Evolutionary conservation across 495 filamentous ascomycete species (phyloP).

Genomic region (Hypomontagnella submonticulosa): DNA sequence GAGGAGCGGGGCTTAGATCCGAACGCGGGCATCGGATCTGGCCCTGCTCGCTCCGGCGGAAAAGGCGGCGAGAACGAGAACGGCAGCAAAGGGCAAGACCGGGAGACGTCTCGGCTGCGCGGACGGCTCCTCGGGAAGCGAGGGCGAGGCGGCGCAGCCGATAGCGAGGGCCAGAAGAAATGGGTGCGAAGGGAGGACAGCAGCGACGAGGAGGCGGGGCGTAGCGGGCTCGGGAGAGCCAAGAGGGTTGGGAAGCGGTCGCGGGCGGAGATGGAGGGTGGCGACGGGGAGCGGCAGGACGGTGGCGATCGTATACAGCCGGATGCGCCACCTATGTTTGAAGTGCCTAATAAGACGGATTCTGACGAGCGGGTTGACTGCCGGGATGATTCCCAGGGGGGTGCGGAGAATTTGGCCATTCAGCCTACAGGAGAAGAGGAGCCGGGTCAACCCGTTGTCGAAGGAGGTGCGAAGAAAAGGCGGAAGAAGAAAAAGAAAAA

Average conservation of each 20-base stretch:
- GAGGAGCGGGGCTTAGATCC: conserved; percentile 42
- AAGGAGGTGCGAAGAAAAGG: conserved; percentile 65
- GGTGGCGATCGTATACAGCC: conserved; percentile 10
- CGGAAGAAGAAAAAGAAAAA: conserved; percentile 62
- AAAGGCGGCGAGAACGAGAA: conserved; percentile 1
- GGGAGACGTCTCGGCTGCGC: conserved; percentile 43
- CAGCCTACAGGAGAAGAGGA: conserved; percentile 1
- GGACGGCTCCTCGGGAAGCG: conserved; percentile 48
- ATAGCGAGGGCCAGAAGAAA: conserved; percentile 21
- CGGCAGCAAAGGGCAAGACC: conserved; percentile 4
- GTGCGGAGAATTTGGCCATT: not conserved
- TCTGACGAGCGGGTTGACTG: conserved; percentile 12
- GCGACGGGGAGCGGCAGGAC: conserved; percentile 7
- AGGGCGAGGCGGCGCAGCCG: conserved; percentile 7
- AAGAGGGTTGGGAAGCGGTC: conserved; percentile 52
- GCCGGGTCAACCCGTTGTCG: conserved; percentile 38
- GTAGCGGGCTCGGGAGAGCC: conserved; percentile 63
- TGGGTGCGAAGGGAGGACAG: conserved; percentile 52
- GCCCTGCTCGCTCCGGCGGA: conserved; percentile 3
- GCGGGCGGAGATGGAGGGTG: conserved; percentile 16
- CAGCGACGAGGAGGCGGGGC: conserved; percentile 71
- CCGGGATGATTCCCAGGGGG: not conserved
- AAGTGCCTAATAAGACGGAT: conserved; percentile 12
- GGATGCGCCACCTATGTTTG: not conserved
- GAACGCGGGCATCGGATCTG: conserved; percentile 53